Conservation (phyloP, 1,139 yeast genomes). For the Suhomyces panamericanus region DNA sequence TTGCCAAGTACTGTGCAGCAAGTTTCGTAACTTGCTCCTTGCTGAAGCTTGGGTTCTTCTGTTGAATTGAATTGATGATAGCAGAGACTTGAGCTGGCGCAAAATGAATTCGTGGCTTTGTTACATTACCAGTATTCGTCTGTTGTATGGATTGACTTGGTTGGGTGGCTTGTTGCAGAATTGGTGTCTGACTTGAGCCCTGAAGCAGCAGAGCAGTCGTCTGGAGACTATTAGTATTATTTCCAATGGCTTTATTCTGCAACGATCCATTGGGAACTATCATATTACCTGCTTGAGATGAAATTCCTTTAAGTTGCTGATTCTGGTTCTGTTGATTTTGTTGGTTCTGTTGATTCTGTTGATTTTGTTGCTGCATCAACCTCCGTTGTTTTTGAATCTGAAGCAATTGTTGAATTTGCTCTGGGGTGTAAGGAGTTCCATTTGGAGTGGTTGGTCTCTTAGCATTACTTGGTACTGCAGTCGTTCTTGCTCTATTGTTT, state of each 20-base stretch:
- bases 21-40: constrained; percentile 72
- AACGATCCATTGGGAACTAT: constrained; percentile 7
- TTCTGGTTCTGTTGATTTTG: not conserved
- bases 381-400: constrained; percentile 55
- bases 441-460: constrained; percentile 49
- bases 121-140: constrained; percentile 1
- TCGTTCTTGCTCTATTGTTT: constrained; percentile 6
- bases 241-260: constrained; percentile 7
- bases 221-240: not conserved
- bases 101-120: constrained; percentile 45
- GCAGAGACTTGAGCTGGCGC: constrained; percentile 70
- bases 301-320: constrained; percentile 6
- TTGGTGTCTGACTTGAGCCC: not conserved
- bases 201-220: not conserved
- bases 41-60: constrained; percentile 65
- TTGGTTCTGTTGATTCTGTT: constrained; percentile 13
- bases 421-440: constrained; percentile 55
- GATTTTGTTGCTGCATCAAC: constrained; percentile 46
- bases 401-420: constrained; percentile 54
- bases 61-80: constrained; percentile 65
- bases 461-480: constrained; percentile 1
- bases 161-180: not conserved
- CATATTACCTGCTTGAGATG: constrained; percentile 11
- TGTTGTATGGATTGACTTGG: not conserved
- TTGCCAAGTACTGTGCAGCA: constrained; percentile 70